These are phyloP conservation scores for Calocera viscosa DNA, from an alignment of 768 basidiomycete genomes.

Conservation along the genomic window DNA sequence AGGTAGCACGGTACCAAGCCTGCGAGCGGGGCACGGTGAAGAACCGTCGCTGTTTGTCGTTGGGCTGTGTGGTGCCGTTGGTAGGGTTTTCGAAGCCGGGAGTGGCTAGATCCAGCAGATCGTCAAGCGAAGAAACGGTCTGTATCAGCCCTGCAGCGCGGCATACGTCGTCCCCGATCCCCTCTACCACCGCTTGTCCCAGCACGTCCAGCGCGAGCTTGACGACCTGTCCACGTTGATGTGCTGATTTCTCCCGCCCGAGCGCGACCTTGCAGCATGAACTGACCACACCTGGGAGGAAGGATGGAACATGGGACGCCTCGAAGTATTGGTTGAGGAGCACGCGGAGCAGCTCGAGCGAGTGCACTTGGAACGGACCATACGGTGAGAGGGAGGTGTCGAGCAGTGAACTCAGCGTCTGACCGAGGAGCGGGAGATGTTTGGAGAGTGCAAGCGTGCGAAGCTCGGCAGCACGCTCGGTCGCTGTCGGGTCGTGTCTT, in stretches of 20 bases:
- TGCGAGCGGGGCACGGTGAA: conserved; percentile 44
- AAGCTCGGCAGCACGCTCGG: conserved; percentile 31
- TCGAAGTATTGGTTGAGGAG: conserved; percentile 38
- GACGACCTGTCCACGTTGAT: conserved; percentile 63
- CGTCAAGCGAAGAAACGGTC: conserved; percentile 48
- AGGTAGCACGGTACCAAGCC: conserved; percentile 69
- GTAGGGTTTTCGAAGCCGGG: not conserved
- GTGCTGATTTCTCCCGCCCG: conserved; percentile 31
- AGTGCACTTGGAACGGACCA: conserved; percentile 47
- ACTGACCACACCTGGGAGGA: conserved; percentile 78
- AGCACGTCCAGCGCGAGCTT: conserved; percentile 47
- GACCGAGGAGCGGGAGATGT: conserved; percentile 69
- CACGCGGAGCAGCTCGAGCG: conserved; percentile 45
- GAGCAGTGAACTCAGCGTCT: conserved; percentile 66
- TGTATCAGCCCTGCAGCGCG: conserved; percentile 45
- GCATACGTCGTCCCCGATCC: conserved; percentile 59
- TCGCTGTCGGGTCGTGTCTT: not conserved
- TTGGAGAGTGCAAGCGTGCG: conserved; percentile 32
- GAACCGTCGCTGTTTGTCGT: conserved; percentile 19
- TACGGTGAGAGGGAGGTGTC: conserved; percentile 43
- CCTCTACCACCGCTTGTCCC: conserved; percentile 39
- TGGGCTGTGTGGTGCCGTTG: not conserved
- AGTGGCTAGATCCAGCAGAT: conserved; percentile 35
- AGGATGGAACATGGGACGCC: conserved; percentile 41
- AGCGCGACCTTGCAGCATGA: conserved; percentile 59